These are phyloP conservation scores for Beauveria asiatica DNA, from an alignment of 2,329 filamentous ascomycete species.

Conservation along the genomic window DNA sequence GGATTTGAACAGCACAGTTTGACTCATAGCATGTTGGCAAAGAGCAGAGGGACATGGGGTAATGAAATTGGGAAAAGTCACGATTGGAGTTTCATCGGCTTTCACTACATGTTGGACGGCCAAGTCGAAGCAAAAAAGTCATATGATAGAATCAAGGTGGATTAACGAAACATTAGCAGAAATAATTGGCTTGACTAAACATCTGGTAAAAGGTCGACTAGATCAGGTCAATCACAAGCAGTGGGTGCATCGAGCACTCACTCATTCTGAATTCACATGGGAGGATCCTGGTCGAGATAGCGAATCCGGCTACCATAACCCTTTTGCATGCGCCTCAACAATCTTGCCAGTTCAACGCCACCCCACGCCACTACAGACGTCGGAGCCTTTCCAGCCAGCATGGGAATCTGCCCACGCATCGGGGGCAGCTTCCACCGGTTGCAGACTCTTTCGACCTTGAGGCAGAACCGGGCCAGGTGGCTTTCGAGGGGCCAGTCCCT, in stretches of 20 bases:
- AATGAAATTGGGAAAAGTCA: too few species aligned
- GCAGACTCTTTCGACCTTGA: not conserved
- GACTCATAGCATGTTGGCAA: too few species aligned
- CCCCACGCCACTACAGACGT: not conserved
- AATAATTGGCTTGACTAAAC: too few species aligned
- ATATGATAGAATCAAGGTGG: too few species aligned
- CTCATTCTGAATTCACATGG: not conserved
- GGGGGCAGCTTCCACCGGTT: not conserved
- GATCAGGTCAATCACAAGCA: too few species aligned
- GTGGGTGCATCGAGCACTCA: not conserved
- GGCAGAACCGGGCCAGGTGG: conserved; percentile 5
- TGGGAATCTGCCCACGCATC: conserved; percentile 4
- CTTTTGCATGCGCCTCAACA: not conserved
- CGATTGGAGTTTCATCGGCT: too few species aligned
- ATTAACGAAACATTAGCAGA: too few species aligned
- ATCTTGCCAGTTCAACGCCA: conserved; percentile 3
- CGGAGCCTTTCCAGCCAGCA: not conserved
- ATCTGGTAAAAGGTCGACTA: too few species aligned
- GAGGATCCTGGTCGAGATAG: not conserved
- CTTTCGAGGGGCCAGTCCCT: not conserved
- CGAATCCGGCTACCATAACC: not conserved
- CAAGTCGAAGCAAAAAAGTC: too few species aligned
- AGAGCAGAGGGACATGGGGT: too few species aligned
- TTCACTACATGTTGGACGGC: too few species aligned
- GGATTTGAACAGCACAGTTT: too few species aligned